A percentile compares a stretch with the other conserved stretches of the same genome.
Evolutionary conservation across 306 rosid species (phyloP).

Genomic region (Pyrus betulifolia): DNA sequence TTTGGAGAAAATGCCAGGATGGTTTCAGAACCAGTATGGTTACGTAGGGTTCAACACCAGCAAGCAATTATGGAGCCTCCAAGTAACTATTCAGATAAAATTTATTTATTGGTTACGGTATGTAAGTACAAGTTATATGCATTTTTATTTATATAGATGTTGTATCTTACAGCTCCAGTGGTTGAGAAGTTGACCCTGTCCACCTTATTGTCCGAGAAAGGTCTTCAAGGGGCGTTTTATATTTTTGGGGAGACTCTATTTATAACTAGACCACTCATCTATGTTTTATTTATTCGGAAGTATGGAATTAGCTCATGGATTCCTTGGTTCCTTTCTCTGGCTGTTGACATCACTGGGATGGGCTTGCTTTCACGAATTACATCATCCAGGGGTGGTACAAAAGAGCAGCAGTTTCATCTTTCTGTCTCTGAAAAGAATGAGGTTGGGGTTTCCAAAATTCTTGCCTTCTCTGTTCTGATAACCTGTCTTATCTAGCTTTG

Average conservation of each 20-base stretch:
- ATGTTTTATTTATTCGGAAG: slow-evolving; percentile 70
- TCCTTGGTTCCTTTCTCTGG: slow-evolving; percentile 86
- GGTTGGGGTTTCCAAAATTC: slow-evolving; percentile 44
- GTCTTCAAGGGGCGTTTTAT: slow-evolving; percentile 61
- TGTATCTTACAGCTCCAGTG: slow-evolving; percentile 42
- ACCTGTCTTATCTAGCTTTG: background rate
- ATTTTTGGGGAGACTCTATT: slow-evolving; percentile 65
- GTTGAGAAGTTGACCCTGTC: slow-evolving; percentile 51
- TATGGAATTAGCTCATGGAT: slow-evolving; percentile 74
- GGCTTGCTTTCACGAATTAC: slow-evolving; percentile 54
- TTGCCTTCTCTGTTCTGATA: background rate
- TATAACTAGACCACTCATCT: slow-evolving; percentile 74
- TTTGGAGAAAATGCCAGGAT: slow-evolving; percentile 76
- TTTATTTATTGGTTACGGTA: background rate
- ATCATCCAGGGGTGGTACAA: slow-evolving; percentile 21
- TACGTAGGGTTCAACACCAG: slow-evolving; percentile 52
- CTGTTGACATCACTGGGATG: slow-evolving; percentile 51
- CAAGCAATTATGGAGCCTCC: slow-evolving; percentile 50
- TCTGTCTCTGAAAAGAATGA: slow-evolving; percentile 70
- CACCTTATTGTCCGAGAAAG: slow-evolving; percentile 52
- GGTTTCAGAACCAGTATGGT: slow-evolving; percentile 50
- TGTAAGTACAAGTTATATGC: background rate
- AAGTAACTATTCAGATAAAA: slow-evolving; percentile 26
- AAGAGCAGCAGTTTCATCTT: slow-evolving; percentile 34
- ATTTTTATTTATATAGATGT: slow-evolving; percentile 19